These are phyloP conservation scores for Botrytis galanthina DNA, from an alignment of 2,329 filamentous ascomycete genomes.

Conservation along the genomic window DNA sequence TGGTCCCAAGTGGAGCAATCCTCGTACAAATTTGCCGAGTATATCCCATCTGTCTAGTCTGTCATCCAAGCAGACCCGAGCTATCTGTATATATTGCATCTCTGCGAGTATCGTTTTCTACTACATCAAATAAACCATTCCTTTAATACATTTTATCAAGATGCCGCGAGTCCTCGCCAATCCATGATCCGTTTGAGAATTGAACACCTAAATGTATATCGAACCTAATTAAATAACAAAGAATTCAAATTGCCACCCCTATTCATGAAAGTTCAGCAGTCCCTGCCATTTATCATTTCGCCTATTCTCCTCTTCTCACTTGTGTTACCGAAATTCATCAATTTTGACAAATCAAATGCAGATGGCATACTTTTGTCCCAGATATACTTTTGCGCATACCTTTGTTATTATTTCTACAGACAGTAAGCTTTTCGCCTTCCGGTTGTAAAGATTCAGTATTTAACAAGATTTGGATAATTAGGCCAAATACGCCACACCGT, in stretches of 20 bases:
- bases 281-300: neutral
- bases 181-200: neutral
- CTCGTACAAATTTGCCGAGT: neutral
- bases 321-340: neutral
- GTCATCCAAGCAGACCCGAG: neutral
- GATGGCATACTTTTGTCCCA: neutral
- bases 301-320: neutral
- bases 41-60: neutral
- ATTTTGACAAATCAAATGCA: neutral
- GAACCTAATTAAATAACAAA: neutral
- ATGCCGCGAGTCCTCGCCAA: neutral
- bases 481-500: neutral
- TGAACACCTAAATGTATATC: neutral
- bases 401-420: neutral
- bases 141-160: neutral
- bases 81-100: neutral
- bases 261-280: neutral
- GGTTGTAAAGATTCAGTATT: neutral
- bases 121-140: neutral
- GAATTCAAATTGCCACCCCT: fast-evolving
- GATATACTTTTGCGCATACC: neutral
- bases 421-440: neutral
- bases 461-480: neutral
- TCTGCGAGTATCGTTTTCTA: neutral
- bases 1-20: neutral